Evolutionary conservation across 768 basidiomycete genomes (phyloP).

Genomic region (Leccinellum rugosiceps): DNA sequence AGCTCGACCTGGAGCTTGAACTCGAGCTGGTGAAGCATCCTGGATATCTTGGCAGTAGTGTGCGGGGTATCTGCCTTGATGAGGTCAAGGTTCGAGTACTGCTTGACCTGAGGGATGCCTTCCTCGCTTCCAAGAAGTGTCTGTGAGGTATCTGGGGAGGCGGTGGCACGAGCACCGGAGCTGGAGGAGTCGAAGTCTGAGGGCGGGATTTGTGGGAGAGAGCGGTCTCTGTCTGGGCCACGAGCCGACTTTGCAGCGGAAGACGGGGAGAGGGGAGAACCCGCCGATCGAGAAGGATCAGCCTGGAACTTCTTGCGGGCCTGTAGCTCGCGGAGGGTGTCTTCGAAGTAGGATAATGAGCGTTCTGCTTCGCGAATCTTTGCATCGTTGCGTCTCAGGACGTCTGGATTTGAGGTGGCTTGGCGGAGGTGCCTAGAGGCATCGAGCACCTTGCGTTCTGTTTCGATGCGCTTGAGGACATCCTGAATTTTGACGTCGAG

Average conservation of each 20-base stretch:
- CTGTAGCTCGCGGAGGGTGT: slow-evolving; percentile 79
- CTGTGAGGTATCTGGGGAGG: slow-evolving; percentile 40
- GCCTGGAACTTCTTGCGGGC: slow-evolving; percentile 66
- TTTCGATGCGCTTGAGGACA: slow-evolving; percentile 85
- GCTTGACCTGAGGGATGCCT: slow-evolving; percentile 51
- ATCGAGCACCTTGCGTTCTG: slow-evolving; percentile 90
- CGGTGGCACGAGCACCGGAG: slow-evolving; percentile 33
- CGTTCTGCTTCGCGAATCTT: slow-evolving; percentile 86
- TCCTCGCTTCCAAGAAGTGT: slow-evolving; percentile 37
- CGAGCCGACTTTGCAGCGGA: slow-evolving; percentile 16
- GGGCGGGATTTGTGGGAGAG: slow-evolving; percentile 47
- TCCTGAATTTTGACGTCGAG: slow-evolving; percentile 93
- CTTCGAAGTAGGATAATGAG: slow-evolving; percentile 83
- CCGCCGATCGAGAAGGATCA: slow-evolving; percentile 54
- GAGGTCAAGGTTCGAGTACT: slow-evolving; percentile 84
- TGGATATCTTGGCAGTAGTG: slow-evolving; percentile 92
- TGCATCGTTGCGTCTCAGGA: slow-evolving; percentile 73
- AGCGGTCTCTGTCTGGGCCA: slow-evolving; percentile 30
- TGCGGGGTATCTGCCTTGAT: slow-evolving; percentile 97
- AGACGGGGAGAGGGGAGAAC: slow-evolving; percentile 31
- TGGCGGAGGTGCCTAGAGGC: slow-evolving; percentile 73
- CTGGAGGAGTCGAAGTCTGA: slow-evolving; percentile 43
- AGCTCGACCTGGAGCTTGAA: slow-evolving; percentile 98
- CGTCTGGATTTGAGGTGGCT: slow-evolving; percentile 86
- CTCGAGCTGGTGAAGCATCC: slow-evolving; percentile 97